A percentile compares a stretch with the other conserved stretches of the same genome.
Evolutionary conservation across 352 stramenopile genomes (phyloP).

Genomic region (Phytophthora pluvialis): DNA sequence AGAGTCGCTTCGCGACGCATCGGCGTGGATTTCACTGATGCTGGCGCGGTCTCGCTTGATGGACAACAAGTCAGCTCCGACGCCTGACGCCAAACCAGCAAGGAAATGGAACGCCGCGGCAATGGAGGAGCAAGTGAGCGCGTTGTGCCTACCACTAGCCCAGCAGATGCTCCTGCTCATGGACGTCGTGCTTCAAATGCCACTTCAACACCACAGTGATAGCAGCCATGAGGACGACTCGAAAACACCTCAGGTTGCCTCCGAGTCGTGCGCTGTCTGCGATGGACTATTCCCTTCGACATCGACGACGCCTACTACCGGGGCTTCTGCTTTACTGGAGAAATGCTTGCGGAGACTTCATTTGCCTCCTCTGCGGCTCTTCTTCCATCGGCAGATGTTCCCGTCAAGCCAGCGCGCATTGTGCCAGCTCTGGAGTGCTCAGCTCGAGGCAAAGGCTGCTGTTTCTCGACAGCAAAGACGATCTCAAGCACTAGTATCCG

Average conservation of each 20-base stretch:
- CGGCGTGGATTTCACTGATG: constrained; percentile 57
- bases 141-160: constrained; percentile 58
- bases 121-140: constrained; percentile 54
- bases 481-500: constrained; percentile 16
- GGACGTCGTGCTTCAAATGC: constrained; percentile 53
- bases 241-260: constrained; percentile 11
- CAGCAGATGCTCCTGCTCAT: constrained; percentile 69
- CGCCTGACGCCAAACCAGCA: neutral
- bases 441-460: constrained; percentile 75
- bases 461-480: constrained; percentile 54
- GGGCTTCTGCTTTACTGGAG: constrained; percentile 38
- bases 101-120: constrained; percentile 31
- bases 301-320: constrained; percentile 9
- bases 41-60: constrained; percentile 52
- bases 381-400: constrained; percentile 74
- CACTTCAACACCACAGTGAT: constrained; percentile 27
- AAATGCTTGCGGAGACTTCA: constrained; percentile 65
- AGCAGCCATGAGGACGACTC: constrained; percentile 7
- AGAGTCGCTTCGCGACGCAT: constrained; percentile 64
- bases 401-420: constrained; percentile 58
- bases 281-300: constrained; percentile 58
- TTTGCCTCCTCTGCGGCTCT: constrained; percentile 67
- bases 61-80: constrained; percentile 8
- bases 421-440: constrained; percentile 76
- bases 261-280: constrained; percentile 62